Base-by-base conservation (phyloP, 257 asterid genomes). In the Ocimum tenuiflorum region DNA sequence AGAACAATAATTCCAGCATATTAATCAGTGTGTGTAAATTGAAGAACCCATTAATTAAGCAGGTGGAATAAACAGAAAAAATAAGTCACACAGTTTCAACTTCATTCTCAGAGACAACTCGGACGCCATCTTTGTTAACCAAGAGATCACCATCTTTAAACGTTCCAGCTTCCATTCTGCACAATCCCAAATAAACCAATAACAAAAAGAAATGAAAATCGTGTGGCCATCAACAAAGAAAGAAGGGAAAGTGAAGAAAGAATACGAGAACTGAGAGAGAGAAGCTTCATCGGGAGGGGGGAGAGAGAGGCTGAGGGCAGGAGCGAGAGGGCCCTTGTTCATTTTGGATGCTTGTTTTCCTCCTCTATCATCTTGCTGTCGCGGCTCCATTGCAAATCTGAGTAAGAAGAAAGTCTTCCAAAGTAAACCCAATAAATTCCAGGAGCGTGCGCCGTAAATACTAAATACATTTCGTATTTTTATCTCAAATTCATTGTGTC, bases 81-180 rank as follows among this genome's bases (percentile, higher is more conserved):
- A 61, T 55, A 31, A 85, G 33, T 79, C n/a, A n/a, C n/a, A 94
- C 99, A 69, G 88, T 72, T 77, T 84, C 91, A 63, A 79, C 80
- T 88, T 85, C 86, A 73, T 61, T 72, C 53, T 85, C 81, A 18
- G 97, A 78, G 39, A 90, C 92, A 71, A 94, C 73, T 54, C 95
- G 86, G 69, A 90, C 95, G 7, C 99, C 96, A 58, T 94, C 88
- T 71, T 81, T 79, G 79, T 88, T 94, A 67, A 94, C 99, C 80
- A 90, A 80, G 65, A 94, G 87, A 82, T 94, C 97, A 14, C 95
- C 97, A 83, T 85, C 88, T 85, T 79, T 86, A 61, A 88, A 90
- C 17, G 95, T 85, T 66, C 97, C 97, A 17, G 99, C 87, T 63
- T 80, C 86, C 54, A 95, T 78, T 82, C 97, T 89, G 73, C 68